These are phyloP conservation scores for Populus simonii DNA, from an alignment of 345 rosid genomes.

Conservation along the genomic window DNA sequence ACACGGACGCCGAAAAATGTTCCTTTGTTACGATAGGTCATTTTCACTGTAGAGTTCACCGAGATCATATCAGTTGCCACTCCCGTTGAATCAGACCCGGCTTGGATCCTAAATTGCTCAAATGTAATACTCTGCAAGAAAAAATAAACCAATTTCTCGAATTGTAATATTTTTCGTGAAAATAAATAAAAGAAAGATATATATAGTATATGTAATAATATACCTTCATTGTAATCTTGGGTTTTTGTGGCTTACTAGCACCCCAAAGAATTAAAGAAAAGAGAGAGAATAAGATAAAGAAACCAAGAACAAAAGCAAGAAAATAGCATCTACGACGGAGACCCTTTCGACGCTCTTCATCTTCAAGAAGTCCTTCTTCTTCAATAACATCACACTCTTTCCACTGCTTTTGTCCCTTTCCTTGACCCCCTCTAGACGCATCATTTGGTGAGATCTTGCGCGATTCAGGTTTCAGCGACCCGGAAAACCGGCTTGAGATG, in stretches of 20 bases:
- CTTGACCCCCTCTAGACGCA: slow-evolving; percentile 35
- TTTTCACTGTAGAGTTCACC: slow-evolving; percentile 66
- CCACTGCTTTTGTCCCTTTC: slow-evolving; percentile 66
- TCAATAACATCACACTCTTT: slow-evolving; percentile 77
- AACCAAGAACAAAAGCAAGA: slow-evolving; percentile 70
- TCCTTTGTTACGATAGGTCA: slow-evolving; percentile 80
- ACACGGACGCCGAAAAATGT: slow-evolving; percentile 95
- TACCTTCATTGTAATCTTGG: slow-evolving; percentile 81
- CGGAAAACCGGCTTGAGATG: slow-evolving; percentile 86
- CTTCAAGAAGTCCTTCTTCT: slow-evolving; percentile 92
- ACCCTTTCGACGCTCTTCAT: slow-evolving; percentile 60
- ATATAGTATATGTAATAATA: neutral
- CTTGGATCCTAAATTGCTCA: slow-evolving; percentile 77
- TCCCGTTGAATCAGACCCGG: slow-evolving; percentile 84
- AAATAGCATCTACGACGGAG: slow-evolving; percentile 82
- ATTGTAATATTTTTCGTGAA: neutral
- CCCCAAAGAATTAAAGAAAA: slow-evolving; percentile 88
- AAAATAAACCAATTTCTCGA: neutral
- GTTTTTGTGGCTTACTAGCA: slow-evolving; percentile 83
- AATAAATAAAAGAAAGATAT: neutral
- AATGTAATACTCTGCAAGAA: slow-evolving; percentile 62
- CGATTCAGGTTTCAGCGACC: slow-evolving; percentile 83
- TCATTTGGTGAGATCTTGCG: slow-evolving; percentile 86
- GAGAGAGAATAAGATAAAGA: slow-evolving; percentile 74
- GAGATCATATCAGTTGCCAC: slow-evolving; percentile 91